Percentiles rank a stretch among this genome's conserved stretches.
These are phyloP conservation scores for Daucus carota DNA, from an alignment of 129 eudicot species.

Conservation along the genomic window DH1_v3.0 NC_030388.2:20647001-20647500, in stretches of 20 bases:
- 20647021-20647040: conserved; percentile 18
- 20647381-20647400: not conserved
- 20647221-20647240: not conserved
- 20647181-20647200: not conserved
- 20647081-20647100: conserved; percentile 31
- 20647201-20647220: not conserved
- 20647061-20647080: conserved; percentile 29
- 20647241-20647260: not conserved
- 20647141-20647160: conserved; percentile 10
- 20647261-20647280: not conserved
- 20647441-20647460: conserved; percentile 2
- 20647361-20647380: not conserved
- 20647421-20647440: too few species aligned
- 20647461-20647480: conserved; percentile 1
- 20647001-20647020: conserved; percentile 23
- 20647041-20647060: conserved; percentile 15
- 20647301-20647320: not conserved
- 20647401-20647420: not conserved
- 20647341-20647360: not conserved
- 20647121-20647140: conserved; percentile 27
- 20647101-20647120: conserved; percentile 29
- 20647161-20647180: conserved; percentile 13
- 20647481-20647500: not conserved
- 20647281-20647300: not conserved
- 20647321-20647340: not conserved